Conservation (phyloP, 768 basidiomycete genomes). For the Tremella yokohamensis region DNA sequence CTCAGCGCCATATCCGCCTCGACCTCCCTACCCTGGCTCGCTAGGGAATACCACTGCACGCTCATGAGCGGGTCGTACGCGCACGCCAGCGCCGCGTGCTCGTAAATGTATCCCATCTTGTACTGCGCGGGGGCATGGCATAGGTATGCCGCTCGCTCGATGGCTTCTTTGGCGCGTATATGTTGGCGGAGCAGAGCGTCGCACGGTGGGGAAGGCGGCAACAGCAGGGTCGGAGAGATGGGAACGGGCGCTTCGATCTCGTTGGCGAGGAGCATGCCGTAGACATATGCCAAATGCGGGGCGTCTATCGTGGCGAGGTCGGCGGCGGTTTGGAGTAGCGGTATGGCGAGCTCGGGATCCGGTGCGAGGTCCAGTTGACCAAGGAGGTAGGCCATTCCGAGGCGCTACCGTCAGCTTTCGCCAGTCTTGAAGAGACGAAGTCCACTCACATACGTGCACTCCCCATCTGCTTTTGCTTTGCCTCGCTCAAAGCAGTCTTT, state of each 20-base stretch:
- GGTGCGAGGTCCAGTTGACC: slow-evolving; percentile 72
- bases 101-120: slow-evolving; percentile 87
- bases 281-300: slow-evolving; percentile 68
- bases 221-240: slow-evolving; percentile 57
- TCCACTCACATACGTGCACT: slow-evolving; percentile 69
- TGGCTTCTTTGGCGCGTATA: slow-evolving; percentile 67
- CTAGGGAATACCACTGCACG: slow-evolving; percentile 75
- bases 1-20: slow-evolving; percentile 96
- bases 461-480: slow-evolving; percentile 67
- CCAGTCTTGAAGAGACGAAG: slow-evolving; percentile 15
- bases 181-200: slow-evolving; percentile 45
- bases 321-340: slow-evolving; percentile 73
- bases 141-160: slow-evolving; percentile 81
- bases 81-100: slow-evolving; percentile 80
- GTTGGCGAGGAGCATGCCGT: slow-evolving; percentile 73
- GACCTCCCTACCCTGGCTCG: slow-evolving; percentile 73
- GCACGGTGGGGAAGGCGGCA: slow-evolving; percentile 54
- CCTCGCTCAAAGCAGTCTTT: slow-evolving; percentile 85
- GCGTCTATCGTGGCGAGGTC: slow-evolving; percentile 67
- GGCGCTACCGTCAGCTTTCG: slow-evolving; percentile 59
- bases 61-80: slow-evolving; percentile 81
- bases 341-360: slow-evolving; percentile 61
- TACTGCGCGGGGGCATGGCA: slow-evolving; percentile 78
- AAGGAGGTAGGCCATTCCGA: slow-evolving; percentile 88
- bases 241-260: slow-evolving; percentile 68